A percentile compares a stretch with the other conserved stretches of the same genome.
Evolutionary conservation across 108 stramenopile genomes (phyloP).

Genomic region (Cyclostephanos tholiformis): DNA sequence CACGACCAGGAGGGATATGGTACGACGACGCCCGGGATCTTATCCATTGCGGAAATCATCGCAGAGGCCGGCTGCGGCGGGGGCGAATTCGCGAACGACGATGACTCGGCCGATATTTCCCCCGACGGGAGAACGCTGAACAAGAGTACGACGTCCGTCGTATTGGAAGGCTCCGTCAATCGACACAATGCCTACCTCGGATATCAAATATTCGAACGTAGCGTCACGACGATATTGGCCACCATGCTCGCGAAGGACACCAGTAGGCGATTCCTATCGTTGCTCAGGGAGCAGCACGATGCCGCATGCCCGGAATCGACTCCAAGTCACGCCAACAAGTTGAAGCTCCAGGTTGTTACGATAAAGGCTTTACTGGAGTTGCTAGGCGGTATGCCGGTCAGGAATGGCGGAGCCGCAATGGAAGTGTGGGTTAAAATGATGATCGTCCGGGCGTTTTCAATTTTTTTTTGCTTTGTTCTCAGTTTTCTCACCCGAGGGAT

Average conservation of each 20-base stretch:
- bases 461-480: constrained; percentile 3
- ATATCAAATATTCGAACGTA: constrained; percentile 73
- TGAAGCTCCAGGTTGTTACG: constrained; percentile 35
- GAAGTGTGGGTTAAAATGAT: constrained; percentile 33
- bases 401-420: constrained; percentile 12
- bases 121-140: not conserved
- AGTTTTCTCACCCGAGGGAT: not conserved
- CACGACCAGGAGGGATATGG: constrained; percentile 13
- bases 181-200: constrained; percentile 64
- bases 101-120: not conserved
- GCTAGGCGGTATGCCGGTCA: constrained; percentile 4
- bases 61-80: constrained; percentile 43
- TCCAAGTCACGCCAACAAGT: constrained; percentile 2
- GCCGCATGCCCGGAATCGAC: constrained; percentile 8
- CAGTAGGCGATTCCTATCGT: constrained; percentile 39
- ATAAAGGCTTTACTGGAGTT: constrained; percentile 28
- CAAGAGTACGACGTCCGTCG: constrained; percentile 31
- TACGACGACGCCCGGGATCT: constrained; percentile 11
- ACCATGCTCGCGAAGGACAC: constrained; percentile 56
- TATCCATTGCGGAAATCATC: constrained; percentile 54
- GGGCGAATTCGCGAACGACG: not conserved
- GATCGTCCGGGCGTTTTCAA: not conserved
- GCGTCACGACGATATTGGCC: constrained; percentile 71
- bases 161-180: constrained; percentile 54
- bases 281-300: constrained; percentile 31